A percentile compares a stretch with the other conserved stretches of the same genome.
Conservation (phyloP, 2,329 filamentous ascomycete genomes). For the Pseudogymnoascus sp. region DNA sequence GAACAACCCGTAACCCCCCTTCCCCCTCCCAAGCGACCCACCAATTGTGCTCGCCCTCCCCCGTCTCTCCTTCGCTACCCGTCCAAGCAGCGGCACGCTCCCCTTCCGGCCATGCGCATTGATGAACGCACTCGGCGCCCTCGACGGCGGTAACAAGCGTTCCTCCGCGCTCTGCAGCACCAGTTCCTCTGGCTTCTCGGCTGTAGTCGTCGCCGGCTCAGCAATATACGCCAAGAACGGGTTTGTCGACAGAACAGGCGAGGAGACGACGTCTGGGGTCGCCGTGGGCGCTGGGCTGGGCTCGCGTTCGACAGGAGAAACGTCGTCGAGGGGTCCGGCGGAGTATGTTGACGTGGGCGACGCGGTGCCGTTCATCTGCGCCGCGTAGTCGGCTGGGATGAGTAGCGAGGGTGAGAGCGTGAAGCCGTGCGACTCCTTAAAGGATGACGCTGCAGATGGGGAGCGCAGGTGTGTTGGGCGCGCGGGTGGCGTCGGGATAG, state of each 20-base stretch:
- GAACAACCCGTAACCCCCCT: not conserved
- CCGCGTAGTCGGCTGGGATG: slow-evolving; percentile 52
- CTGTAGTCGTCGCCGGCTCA: not conserved
- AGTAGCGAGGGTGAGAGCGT: slow-evolving; percentile 54
- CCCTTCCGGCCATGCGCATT: not conserved
- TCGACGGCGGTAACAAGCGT: not conserved
- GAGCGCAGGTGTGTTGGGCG: slow-evolving; percentile 20
- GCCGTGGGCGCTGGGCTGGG: not conserved
- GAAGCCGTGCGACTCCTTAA: slow-evolving; percentile 53
- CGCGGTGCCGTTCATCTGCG: slow-evolving; percentile 35
- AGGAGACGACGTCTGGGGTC: not conserved
- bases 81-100: not conserved
- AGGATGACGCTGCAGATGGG: slow-evolving; percentile 42
- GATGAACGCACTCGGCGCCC: not conserved
- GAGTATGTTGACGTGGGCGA: not conserved
- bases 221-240: not conserved
- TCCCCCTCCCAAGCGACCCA: not conserved
- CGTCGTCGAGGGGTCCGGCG: not conserved
- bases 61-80: not conserved
- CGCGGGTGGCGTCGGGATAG: slow-evolving; percentile 14
- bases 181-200: not conserved
- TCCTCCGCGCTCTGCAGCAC: not conserved
- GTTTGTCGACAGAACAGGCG: not conserved
- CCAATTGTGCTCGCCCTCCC: not conserved
- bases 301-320: not conserved